Evolutionary conservation across 495 filamentous ascomycete species (phyloP), one percentile per base, ranked within the genome.

Genomic region (Trypethelium eluteriae): DNA sequence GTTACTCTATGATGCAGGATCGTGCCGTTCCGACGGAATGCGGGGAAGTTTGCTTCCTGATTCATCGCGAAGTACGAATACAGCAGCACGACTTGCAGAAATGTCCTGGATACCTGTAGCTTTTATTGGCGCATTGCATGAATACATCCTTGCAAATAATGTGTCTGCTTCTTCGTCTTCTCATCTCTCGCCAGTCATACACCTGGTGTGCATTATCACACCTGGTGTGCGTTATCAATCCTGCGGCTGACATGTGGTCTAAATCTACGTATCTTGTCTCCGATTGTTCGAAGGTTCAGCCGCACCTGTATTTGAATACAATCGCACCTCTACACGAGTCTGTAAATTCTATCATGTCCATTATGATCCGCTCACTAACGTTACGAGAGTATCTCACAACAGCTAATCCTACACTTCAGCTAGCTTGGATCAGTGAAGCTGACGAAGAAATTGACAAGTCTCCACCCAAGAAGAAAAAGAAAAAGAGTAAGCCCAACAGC

Each of bases 101-200:
- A 53, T n/a, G 2, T n/a, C 49, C 49, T 53, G n/a, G n/a, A n/a
- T n/a, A 5, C 49, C 49, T 53, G 49, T n/a, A 53, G 49, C 49
- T n/a, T 53, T 53, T 53, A 53, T 53, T 53, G 49, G 49, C 49
- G 49, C 49, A 53, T 53, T 53, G 49, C 49, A 53, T 53, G 49
- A 53, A 25, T 18, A 53, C n/a, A 53, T 25, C 49, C 49, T 53
- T n/a, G 49, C 49, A 53, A 53, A 5, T 53, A 53, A 53, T 53
- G 41, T 53, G 11, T 16, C n/a, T 46, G n/a, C 16, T 53, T 11
- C 49, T 2, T 53, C n/a, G n/a, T 53, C 49, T 53, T 25, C 18
- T 2, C 49, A 53, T 53, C 11, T 1, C 49, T 53, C 49, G n/a
- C 49, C 49, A 25, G n/a, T 14, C 49, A 53, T 53, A 25, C 2